These are phyloP conservation scores for Rubia peregrina DNA, from an alignment of 305 asterid genomes.

Conservation along the genomic window DNA sequence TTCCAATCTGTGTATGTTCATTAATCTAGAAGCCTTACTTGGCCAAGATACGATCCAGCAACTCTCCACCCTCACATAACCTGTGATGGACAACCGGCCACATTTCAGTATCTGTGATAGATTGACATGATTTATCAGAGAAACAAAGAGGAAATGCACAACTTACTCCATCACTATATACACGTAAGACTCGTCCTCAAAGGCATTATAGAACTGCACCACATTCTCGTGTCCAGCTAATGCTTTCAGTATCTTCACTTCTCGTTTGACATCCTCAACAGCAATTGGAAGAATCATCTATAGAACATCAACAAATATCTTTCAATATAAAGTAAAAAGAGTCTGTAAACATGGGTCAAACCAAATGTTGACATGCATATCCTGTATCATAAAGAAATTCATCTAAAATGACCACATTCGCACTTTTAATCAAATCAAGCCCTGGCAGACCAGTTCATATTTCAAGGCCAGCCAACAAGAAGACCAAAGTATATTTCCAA, in stretches of 20 bases:
- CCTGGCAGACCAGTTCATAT: neutral
- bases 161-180: conserved; percentile 93
- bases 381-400: neutral
- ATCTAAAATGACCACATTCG: neutral
- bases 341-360: neutral
- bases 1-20: neutral
- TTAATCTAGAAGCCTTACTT: conserved; percentile 45
- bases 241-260: conserved; percentile 77
- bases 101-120: conserved; percentile 1
- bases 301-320: conserved; percentile 12
- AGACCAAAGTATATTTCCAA: neutral
- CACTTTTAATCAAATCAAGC: neutral
- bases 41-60: conserved; percentile 81
- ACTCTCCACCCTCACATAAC: conserved; percentile 84
- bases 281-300: conserved; percentile 89
- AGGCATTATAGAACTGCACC: conserved; percentile 74
- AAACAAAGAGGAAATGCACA: neutral
- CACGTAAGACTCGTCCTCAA: conserved; percentile 74
- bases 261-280: conserved; percentile 83
- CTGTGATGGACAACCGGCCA: conserved; percentile 24
- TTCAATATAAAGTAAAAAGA: neutral
- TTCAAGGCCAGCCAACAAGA: neutral
- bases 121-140: neutral
- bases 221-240: conserved; percentile 78
- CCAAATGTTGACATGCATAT: neutral